Evolutionary conservation across 2,329 filamentous ascomycete genomes (phyloP).

Genomic region (Phialophora expanda): DNA sequence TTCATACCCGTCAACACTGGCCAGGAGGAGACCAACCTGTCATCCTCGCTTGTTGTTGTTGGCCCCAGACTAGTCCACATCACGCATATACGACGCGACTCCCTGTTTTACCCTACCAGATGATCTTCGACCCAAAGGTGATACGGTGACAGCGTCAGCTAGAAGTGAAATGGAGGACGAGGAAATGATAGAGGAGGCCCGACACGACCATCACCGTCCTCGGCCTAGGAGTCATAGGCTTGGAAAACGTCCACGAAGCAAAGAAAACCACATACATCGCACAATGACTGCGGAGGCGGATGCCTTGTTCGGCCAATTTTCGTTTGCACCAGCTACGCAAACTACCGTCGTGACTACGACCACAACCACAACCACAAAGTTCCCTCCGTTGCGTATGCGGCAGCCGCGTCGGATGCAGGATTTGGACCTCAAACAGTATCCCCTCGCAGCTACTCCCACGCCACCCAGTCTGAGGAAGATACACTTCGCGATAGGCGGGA

Average conservation of each 20-base stretch:
- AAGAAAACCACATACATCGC: constrained; percentile 30
- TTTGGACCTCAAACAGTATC: constrained; percentile 87
- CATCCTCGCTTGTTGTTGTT: background rate
- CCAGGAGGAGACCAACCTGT: background rate
- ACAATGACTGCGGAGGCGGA: constrained; percentile 39
- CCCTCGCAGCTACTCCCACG: constrained; percentile 80
- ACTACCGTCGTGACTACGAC: constrained; percentile 82
- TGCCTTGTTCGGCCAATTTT: constrained; percentile 62
- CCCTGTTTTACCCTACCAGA: constrained; percentile 7
- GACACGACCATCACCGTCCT: constrained; percentile 39
- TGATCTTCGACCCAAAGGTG: constrained; percentile 17
- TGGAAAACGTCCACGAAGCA: constrained; percentile 24
- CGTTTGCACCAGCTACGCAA: constrained; percentile 67
- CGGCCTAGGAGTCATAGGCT: constrained; percentile 25
- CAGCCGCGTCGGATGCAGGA: constrained; percentile 71
- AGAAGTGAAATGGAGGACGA: constrained; percentile 27
- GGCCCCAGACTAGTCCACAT: background rate
- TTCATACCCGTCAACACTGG: background rate
- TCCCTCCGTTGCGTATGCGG: constrained; percentile 81
- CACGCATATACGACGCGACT: constrained; percentile 21
- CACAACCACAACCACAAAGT: constrained; percentile 80
- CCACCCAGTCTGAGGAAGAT: constrained; percentile 79
- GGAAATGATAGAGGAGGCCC: constrained; percentile 28
- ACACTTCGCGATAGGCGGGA: constrained; percentile 71
- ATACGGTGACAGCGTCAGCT: constrained; percentile 13